Evolutionary conservation across 805 yeast genomes (phyloP), one percentile per base, ranked within the genome.

Genomic region (Teunomyces funiuensis): DNA sequence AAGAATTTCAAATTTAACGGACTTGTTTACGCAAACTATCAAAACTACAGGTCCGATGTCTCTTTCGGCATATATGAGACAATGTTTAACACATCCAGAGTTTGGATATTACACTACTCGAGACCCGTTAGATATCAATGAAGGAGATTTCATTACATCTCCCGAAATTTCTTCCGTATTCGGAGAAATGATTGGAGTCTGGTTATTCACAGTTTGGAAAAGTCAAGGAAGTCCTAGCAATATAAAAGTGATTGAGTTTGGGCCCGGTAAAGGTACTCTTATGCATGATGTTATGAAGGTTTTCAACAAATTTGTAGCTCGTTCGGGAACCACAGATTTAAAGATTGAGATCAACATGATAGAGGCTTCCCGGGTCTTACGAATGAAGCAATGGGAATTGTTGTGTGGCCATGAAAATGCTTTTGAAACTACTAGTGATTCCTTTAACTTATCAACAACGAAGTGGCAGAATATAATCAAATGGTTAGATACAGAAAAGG

Each of bases 91-190:
- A 0, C 85, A 85, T 54, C 93, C 95, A 0, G 68, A 77, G 7
- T 75, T 73, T 48, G 96, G 96, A 0, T 88, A 88, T 58, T 87
- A 88, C 56, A 83, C 88, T 16, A 82, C 86, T 3, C 66, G 82
- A 46, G 83, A 87, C 51, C 95, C 95, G 2, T 66, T 88, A 26
- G 87, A 84, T 23, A 33, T 55, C 2, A 60, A 51, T 29, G 57
- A 62, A 5, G 95, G 95, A 4, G 96, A 88, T 60, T 88, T 88
- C 58, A 73, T 83, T 39, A 88, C 96, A 0, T 83, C 91, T 0
- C 96, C 96, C 0, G 96, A 88, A 60, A 85, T 88, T 38, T 83
- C 91, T 5, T 87, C 86, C 28, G 83, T 87, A 65, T 88, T 87
- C 66, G 96, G 96, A 15, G 95, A 88, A 58, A 77, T 85, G 67